These are phyloP conservation scores for Dryadomyces quercivorus DNA, from an alignment of 2,329 filamentous ascomycete genomes.

Conservation along the genomic window DNA sequence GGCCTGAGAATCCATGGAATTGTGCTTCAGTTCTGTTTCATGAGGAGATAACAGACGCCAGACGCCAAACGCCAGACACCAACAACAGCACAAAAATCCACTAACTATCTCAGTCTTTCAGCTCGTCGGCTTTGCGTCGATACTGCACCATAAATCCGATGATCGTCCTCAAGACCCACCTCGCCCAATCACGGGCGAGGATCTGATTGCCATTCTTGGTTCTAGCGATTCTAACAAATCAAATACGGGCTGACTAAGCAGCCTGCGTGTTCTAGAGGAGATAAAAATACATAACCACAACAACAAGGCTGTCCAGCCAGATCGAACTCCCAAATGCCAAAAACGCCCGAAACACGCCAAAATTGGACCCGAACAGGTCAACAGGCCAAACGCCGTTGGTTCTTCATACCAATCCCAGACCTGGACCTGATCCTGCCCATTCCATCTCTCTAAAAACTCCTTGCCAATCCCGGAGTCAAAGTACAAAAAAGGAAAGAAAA, in stretches of 20 bases:
- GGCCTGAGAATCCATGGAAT: not conserved
- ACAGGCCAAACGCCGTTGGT: not conserved
- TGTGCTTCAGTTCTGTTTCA: not conserved
- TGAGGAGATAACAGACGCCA: no score
- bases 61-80: no score
- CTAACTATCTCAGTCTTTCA: not conserved
- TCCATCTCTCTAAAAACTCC: not conserved
- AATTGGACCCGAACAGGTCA: not conserved
- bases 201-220: no score
- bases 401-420: not conserved
- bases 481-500: not conserved
- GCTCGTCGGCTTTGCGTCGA: no score
- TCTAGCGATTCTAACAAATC: no score
- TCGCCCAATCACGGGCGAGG: no score
- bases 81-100: not conserved
- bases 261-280: no score
- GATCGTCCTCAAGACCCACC: no score
- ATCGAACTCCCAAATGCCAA: not conserved
- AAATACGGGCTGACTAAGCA: no score
- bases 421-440: not conserved
- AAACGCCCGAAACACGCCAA: not conserved
- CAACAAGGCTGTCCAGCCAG: not conserved
- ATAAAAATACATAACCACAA: not conserved
- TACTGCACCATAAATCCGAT: no score
- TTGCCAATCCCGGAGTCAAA: no score